These are phyloP conservation scores for Malus asiatica DNA, from an alignment of 306 rosid species.

Conservation along the genomic window DNA sequence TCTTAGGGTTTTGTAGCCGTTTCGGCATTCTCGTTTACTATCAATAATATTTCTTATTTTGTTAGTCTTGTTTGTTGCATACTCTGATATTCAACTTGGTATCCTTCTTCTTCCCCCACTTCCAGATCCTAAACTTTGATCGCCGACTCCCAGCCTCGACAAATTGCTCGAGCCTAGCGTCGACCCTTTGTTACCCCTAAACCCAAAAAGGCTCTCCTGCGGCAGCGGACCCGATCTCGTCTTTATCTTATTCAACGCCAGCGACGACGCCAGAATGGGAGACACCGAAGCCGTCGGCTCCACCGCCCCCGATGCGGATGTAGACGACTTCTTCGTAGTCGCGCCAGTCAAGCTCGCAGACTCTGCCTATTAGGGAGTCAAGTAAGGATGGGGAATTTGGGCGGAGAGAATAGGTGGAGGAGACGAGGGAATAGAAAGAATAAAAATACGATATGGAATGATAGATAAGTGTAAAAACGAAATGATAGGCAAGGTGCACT, in stretches of 20 bases:
- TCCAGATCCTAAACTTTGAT: slow-evolving; percentile 15
- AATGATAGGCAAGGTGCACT: too few relatives aligned
- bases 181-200: slow-evolving; percentile 55
- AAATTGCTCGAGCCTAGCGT: slow-evolving; percentile 57
- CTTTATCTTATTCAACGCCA: slow-evolving; percentile 81
- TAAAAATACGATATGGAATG: too few relatives aligned
- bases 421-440: too few relatives aligned
- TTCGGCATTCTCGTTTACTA: too few relatives aligned
- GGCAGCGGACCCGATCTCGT: slow-evolving; percentile 97
- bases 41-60: too few relatives aligned
- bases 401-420: too few relatives aligned
- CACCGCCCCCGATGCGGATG: not conserved
- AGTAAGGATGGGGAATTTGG: too few relatives aligned
- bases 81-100: too few relatives aligned
- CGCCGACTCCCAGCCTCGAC: slow-evolving; percentile 31
- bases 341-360: not conserved
- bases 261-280: slow-evolving; percentile 88
- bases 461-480: too few relatives aligned
- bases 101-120: slow-evolving; percentile 55
- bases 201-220: slow-evolving; percentile 83
- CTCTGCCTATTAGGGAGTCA: not conserved
- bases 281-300: slow-evolving; percentile 41
- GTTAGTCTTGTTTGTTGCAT: too few relatives aligned
- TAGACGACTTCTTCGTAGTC: slow-evolving; percentile 27
- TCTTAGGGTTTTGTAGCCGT: too few relatives aligned